Conservation (phyloP, 2,329 filamentous ascomycete species). For the Aspergillus udagawae region DNA sequence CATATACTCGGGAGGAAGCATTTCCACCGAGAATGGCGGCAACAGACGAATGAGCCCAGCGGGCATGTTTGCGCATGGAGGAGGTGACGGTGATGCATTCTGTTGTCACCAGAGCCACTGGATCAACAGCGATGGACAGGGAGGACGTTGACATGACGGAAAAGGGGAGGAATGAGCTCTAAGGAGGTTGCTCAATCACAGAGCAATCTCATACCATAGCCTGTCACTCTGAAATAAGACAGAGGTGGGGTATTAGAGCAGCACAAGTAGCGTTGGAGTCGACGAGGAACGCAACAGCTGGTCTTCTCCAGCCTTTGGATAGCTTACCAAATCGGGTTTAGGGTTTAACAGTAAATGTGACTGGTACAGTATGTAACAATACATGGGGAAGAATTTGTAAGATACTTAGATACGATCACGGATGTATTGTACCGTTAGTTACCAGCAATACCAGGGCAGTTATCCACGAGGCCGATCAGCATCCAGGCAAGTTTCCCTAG, state of each 20-base stretch:
- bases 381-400: not conserved
- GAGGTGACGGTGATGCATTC: constrained; percentile 99
- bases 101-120: constrained; percentile 88
- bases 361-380: not conserved
- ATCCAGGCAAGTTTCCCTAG: not conserved
- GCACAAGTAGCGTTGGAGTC: not conserved
- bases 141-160: constrained; percentile 30
- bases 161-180: constrained; percentile 18
- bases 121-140: constrained; percentile 79
- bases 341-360: constrained; percentile 8
- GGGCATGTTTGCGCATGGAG: constrained; percentile 94
- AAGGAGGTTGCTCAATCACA: constrained; percentile 10
- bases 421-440: not conserved
- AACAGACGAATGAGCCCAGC: constrained; percentile 93
- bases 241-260: not conserved
- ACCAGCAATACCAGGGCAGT: not conserved
- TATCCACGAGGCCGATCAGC: no score
- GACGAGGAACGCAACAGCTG: constrained; percentile 15
- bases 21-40: constrained; percentile 86
- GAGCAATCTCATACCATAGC: constrained; percentile 18
- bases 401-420: not conserved
- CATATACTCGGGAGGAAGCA: constrained; percentile 43
- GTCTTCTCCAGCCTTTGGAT: constrained; percentile 13
- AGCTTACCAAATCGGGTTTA: constrained; percentile 12
- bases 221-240: constrained; percentile 5